Conservation (phyloP, 2,329 filamentous ascomycete species). For the Colletotrichum eremochloae region DNA sequence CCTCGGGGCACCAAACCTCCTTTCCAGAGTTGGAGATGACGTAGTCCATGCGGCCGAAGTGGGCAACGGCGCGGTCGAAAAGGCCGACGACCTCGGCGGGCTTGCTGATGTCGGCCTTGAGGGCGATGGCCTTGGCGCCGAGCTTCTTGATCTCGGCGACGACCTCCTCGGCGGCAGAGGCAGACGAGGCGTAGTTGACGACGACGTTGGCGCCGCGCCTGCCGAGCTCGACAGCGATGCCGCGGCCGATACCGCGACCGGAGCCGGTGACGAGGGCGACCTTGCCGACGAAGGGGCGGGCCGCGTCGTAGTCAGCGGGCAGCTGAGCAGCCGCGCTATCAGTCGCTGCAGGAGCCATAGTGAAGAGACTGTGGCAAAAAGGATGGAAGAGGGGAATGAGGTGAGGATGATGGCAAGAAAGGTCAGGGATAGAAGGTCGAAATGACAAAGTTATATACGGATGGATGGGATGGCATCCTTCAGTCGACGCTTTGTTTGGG, state of each 20-base stretch:
- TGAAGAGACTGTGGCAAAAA: conserved; percentile 5
- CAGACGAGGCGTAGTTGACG: conserved; percentile 75
- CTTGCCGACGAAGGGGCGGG: conserved; percentile 62
- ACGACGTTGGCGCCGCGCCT: conserved; percentile 74
- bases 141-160: conserved; percentile 68
- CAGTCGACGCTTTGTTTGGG: conserved; percentile 10
- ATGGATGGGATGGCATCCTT: background rate
- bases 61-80: conserved; percentile 73
- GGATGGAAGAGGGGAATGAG: background rate
- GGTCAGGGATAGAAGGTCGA: background rate
- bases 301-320: conserved; percentile 46
- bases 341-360: conserved; percentile 49
- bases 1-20: conserved; percentile 78
- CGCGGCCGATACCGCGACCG: conserved; percentile 75
- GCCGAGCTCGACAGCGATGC: conserved; percentile 76
- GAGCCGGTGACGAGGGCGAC: conserved; percentile 74
- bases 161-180: conserved; percentile 67
- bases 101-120: conserved; percentile 75
- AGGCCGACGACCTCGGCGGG: conserved; percentile 71
- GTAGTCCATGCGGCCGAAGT: conserved; percentile 79
- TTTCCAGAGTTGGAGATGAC: conserved; percentile 80
- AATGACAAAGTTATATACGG: conserved; percentile 35
- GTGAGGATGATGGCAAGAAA: conserved; percentile 10
- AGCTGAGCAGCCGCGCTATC: conserved; percentile 34
- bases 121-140: conserved; percentile 68